A percentile compares a stretch with the other conserved stretches of the same genome.
Conservation (phyloP, 192 early-diverging fungal species). For the Rhizophagus sp. region DNA sequence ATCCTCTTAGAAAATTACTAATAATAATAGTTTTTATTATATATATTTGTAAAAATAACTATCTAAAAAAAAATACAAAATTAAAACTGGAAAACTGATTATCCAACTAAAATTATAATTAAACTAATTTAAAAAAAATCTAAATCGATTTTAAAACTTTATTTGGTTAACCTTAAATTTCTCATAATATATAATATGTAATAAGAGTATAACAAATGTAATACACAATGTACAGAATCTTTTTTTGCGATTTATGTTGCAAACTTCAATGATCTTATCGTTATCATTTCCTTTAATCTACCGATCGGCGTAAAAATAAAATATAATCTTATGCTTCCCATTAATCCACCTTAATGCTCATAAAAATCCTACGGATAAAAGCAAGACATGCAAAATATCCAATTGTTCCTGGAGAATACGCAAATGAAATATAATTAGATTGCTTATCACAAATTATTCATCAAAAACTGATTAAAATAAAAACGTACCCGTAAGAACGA, state of each 20-base stretch:
- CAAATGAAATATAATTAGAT: neutral
- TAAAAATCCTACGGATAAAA: constrained; percentile 83
- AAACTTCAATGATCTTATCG: neutral
- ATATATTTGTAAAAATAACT: neutral
- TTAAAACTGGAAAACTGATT: neutral
- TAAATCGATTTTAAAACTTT: neutral
- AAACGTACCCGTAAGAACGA: constrained; percentile 60
- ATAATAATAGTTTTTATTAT: neutral
- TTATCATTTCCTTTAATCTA: constrained; percentile 56
- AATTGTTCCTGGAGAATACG: constrained; percentile 60
- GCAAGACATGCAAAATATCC: constrained; percentile 76
- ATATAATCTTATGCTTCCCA: neutral
- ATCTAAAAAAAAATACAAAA: constrained; percentile 1
- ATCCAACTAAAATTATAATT: neutral
- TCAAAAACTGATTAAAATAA: constrained; percentile 33
- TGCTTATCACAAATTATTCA: neutral
- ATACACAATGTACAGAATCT: neutral
- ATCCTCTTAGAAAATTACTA: neutral
- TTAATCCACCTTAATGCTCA: constrained; percentile 84
- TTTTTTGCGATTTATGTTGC: neutral
- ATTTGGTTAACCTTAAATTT: neutral
- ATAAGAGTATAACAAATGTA: neutral
- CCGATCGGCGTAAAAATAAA: no score
- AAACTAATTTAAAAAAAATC: neutral
- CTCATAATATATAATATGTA: neutral